Base-by-base conservation (phyloP, 2,329 filamentous ascomycete genomes). In the Albifimbria verrucaria region DNA sequence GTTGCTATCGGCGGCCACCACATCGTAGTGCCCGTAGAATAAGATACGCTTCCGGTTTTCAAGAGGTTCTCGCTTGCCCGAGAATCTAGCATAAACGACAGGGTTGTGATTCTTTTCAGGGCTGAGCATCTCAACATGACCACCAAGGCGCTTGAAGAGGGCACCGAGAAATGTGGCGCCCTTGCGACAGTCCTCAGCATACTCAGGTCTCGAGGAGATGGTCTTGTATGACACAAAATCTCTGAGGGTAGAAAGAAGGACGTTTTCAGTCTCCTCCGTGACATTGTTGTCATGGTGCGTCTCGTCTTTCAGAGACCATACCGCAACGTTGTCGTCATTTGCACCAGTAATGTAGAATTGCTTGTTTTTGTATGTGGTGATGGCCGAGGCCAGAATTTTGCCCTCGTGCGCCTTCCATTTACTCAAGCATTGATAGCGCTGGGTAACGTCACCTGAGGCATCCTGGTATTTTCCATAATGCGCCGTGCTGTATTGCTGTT, bases 21-120 rank as follows among this genome's bases (percentile, higher is more conserved):
- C 92, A 66, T 99, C 94, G 75, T 99, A 99, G 68, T 99, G 94
- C 0, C 95, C 94, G 65, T 99, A 99, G 68, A 99, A 99, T 0
- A 99, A 75, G 9, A 97, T 90, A 25, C 90, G 92, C 72, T 94
- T 96, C 18, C 90, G 82, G 23, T 83, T 77, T 23, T 82, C 79
- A 0, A 82, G 75, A 1, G 85, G 82, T 11, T 84, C 79, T 55
- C 80, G 84, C 69, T 86, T 94, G 4, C 88, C 92, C 44, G 83
- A 83, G 68, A 99, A 99, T 55, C 87, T 89, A 41, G 94, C 94
- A 60, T 89, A 88, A 0, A 99, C 92, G n/a, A 99, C 87, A 0
- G 94, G 94, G 65, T 97, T 97, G 62, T 90, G 87, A 25, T 81
- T 78, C 60, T 89, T 85, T 28, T 87, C 83, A 0, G 91, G 90